Base-by-base conservation (phyloP, 1,284 basidiomycete species). In the Testicularia cyperi region DNA sequence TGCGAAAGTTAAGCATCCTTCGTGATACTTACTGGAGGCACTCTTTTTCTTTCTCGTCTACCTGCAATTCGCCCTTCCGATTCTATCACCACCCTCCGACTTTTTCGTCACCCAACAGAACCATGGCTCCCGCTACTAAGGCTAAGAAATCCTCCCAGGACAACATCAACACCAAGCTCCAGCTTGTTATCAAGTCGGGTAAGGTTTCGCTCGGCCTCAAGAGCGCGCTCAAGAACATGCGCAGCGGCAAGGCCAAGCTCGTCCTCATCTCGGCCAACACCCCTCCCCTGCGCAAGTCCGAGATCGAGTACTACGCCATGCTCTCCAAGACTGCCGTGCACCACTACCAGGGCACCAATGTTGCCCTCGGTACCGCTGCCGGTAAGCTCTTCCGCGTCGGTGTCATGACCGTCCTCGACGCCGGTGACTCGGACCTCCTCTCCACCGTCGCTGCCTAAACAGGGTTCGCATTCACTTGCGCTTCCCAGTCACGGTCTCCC, bases 251-350 rank as follows among this genome's bases (percentile, higher is more conserved):
- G 84, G 95, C 94, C 80, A 98, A 97, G 83, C 90, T 99, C 74
- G 88, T 99, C 77, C 83, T 99, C 79, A 97, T 99, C 79, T 92
- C 94, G 76, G 92, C 91, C 74, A 99, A 98, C 84, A 96, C 92
- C 81, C 95, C 94, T 52, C 95, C 95, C 63, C 85, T 98, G 67
- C 90, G 95, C 81, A 96, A 96, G 81, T 96, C 92, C 52, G 95
- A 99, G 84, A 84, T 99, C 63, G 95, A 99, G 84, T 99, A 98
- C 84, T 98, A 98, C 80, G 95, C 95, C 82, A 98, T 98, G 94
- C 84, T 98, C 74, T 81, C 70, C 56, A 96, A 96, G 84, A 96
- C 92, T 53, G 85, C 86, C 58, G 92, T 96, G 41, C 92, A 96
- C 82, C 92, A 96, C 83, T 96, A 70, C 71, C 72, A 87, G 72